These are phyloP conservation scores for Mycosphaerella arachidis DNA, from an alignment of 2,329 filamentous ascomycete genomes.

Conservation along the genomic window DNA sequence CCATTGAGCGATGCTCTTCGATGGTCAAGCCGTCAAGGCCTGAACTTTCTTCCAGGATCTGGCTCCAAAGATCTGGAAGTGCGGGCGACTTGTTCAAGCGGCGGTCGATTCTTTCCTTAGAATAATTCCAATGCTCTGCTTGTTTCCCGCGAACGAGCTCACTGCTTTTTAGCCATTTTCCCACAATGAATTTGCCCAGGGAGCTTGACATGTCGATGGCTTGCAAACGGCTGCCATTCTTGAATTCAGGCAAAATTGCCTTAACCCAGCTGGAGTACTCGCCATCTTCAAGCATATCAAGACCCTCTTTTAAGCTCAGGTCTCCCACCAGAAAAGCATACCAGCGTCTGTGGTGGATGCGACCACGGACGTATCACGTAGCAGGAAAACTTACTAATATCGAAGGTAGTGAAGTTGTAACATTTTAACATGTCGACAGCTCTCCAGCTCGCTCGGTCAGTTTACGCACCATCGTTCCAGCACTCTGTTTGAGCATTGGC, in stretches of 20 bases:
- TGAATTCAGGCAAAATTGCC: conserved; percentile 26
- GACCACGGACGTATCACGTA: neutral
- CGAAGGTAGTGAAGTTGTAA: conserved; percentile 31
- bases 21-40: conserved; percentile 20
- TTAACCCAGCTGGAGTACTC: conserved; percentile 29
- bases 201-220: conserved; percentile 8
- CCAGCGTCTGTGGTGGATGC: conserved; percentile 10
- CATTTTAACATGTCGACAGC: conserved; percentile 28
- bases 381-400: neutral
- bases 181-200: conserved; percentile 12
- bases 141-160: conserved; percentile 8
- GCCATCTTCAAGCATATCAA: conserved; percentile 28
- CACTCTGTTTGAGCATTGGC: conserved; percentile 29
- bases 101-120: conserved; percentile 17
- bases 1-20: conserved; percentile 34
- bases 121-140: conserved; percentile 25
- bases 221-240: conserved; percentile 14
- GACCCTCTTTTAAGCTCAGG: conserved; percentile 28
- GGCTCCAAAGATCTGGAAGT: conserved; percentile 29
- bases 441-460: conserved; percentile 21
- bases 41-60: conserved; percentile 26
- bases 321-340: conserved; percentile 30
- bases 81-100: conserved; percentile 14
- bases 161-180: conserved; percentile 16
- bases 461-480: conserved; percentile 22